phyloP scores from a whole-genome alignment of 148 eudicot genomes.

The Mesembryanthemum crystallinum region DNA sequence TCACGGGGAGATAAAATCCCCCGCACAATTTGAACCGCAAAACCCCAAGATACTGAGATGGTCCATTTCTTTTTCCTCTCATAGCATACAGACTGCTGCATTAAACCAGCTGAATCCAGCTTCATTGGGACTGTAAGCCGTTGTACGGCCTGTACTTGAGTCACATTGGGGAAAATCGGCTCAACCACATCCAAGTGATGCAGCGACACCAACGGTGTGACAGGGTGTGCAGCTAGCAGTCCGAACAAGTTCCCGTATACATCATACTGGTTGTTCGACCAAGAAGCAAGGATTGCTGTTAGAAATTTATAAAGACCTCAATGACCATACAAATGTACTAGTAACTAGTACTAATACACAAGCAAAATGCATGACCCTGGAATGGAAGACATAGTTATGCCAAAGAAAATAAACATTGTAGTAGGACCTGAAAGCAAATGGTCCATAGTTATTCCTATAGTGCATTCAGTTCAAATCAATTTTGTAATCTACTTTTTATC shows the following conservation, averaged over 20 bases:
- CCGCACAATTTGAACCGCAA: slow-evolving; percentile 68
- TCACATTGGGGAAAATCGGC: slow-evolving; percentile 78
- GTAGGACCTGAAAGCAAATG: background rate
- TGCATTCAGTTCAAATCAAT: too few relatives aligned
- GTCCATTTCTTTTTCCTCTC: slow-evolving; percentile 63
- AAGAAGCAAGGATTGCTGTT: slow-evolving; percentile 22
- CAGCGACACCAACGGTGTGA: slow-evolving; percentile 69
- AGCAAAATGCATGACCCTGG: background rate
- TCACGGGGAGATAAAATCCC: slow-evolving; percentile 81
- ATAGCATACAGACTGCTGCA: slow-evolving; percentile 91
- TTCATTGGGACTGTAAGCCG: slow-evolving; percentile 57
- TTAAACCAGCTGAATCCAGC: slow-evolving; percentile 76
- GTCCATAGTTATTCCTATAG: background rate
- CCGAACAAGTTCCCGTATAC: slow-evolving; percentile 90
- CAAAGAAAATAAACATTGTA: background rate
- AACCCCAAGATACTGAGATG: slow-evolving; percentile 87
- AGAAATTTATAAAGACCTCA: slow-evolving; percentile 13
- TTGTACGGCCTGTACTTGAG: slow-evolving; percentile 57
- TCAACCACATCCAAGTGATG: slow-evolving; percentile 95
- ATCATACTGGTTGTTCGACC: slow-evolving; percentile 56
- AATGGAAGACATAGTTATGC: background rate
- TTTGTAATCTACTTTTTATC: too few relatives aligned
- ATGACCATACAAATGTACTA: background rate
- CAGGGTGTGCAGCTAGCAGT: slow-evolving; percentile 84
- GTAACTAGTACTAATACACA: slow-evolving; percentile 2